These are phyloP conservation scores for Nakazawaea sp. DNA, from an alignment of 805 yeast genomes.

Conservation along the genomic window DNA sequence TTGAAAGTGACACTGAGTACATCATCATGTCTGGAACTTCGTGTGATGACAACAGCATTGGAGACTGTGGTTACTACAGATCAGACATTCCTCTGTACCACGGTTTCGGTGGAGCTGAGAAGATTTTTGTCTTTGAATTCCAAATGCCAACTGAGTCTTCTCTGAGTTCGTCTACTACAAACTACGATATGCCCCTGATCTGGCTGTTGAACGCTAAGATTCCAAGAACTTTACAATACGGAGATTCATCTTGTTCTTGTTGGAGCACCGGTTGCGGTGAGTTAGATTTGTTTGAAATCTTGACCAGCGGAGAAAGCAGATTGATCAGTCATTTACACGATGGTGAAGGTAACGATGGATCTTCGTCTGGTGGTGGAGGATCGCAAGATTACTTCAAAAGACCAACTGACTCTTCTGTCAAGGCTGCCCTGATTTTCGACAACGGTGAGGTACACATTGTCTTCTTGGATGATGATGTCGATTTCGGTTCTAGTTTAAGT, in stretches of 20 bases:
- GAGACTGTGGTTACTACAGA: slow-evolving; percentile 83
- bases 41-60: slow-evolving; percentile 41
- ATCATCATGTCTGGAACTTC: slow-evolving; percentile 70
- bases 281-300: slow-evolving; percentile 87
- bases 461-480: slow-evolving; percentile 44
- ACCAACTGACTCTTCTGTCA: slow-evolving; percentile 71
- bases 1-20: slow-evolving; percentile 72
- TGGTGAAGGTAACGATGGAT: slow-evolving; percentile 63
- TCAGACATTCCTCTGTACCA: slow-evolving; percentile 85
- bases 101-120: slow-evolving; percentile 80
- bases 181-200: slow-evolving; percentile 96
- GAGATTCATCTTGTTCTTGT: slow-evolving; percentile 81
- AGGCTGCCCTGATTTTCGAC: slow-evolving; percentile 85
- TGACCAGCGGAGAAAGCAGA: slow-evolving; percentile 67
- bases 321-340: slow-evolving; percentile 79
- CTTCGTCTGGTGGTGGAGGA: slow-evolving; percentile 75
- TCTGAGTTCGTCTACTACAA: slow-evolving; percentile 38
- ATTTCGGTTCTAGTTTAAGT: slow-evolving; percentile 48
- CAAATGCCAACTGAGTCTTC: slow-evolving; percentile 73
- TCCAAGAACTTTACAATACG: slow-evolving; percentile 96
- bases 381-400: slow-evolving; percentile 81
- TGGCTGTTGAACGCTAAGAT: slow-evolving; percentile 94
- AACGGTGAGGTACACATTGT: slow-evolving; percentile 51
- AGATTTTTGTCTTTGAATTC: slow-evolving; percentile 91
- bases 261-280: slow-evolving; percentile 98